These are phyloP conservation scores for Daedaleopsis sinensis DNA, from an alignment of 768 basidiomycete genomes.

Conservation along the genomic window DNA sequence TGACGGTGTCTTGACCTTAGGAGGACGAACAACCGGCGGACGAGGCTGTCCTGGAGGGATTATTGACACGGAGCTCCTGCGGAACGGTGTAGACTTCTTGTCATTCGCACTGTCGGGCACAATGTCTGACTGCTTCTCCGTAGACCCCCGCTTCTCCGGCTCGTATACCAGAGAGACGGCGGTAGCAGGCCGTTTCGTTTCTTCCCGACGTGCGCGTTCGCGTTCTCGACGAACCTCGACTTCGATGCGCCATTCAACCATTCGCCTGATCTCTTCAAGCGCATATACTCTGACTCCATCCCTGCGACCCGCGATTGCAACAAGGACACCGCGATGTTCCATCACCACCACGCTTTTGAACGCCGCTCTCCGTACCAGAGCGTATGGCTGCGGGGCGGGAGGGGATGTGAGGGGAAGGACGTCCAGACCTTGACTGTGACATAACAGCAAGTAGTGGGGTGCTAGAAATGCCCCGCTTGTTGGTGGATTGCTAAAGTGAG, in stretches of 20 bases:
- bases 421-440: slow-evolving; percentile 85
- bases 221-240: slow-evolving; percentile 75
- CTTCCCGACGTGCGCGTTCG: slow-evolving; percentile 70
- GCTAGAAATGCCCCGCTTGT: slow-evolving; percentile 77
- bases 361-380: slow-evolving; percentile 76
- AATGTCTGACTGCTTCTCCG: slow-evolving; percentile 15
- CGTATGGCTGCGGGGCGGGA: slow-evolving; percentile 76
- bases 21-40: slow-evolving; percentile 14
- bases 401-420: slow-evolving; percentile 80
- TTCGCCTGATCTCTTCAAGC: slow-evolving; percentile 82
- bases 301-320: slow-evolving; percentile 84
- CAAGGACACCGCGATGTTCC: slow-evolving; percentile 90
- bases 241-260: slow-evolving; percentile 87
- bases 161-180: slow-evolving; percentile 46
- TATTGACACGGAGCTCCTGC: slow-evolving; percentile 28
- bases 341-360: slow-evolving; percentile 91
- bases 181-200: slow-evolving; percentile 51
- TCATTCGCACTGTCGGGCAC: slow-evolving; percentile 12
- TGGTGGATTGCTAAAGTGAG: slow-evolving; percentile 79
- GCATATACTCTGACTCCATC: slow-evolving; percentile 90
- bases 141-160: slow-evolving; percentile 49
- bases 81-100: slow-evolving; percentile 19
- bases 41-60: slow-evolving; percentile 21
- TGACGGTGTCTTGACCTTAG: slow-evolving; percentile 17
- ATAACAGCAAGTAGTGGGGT: slow-evolving; percentile 82